Evolutionary conservation across 1,284 basidiomycete species (phyloP), one percentile per base, ranked within the genome.

Genomic region (Ganoderma leucocontextum): DNA sequence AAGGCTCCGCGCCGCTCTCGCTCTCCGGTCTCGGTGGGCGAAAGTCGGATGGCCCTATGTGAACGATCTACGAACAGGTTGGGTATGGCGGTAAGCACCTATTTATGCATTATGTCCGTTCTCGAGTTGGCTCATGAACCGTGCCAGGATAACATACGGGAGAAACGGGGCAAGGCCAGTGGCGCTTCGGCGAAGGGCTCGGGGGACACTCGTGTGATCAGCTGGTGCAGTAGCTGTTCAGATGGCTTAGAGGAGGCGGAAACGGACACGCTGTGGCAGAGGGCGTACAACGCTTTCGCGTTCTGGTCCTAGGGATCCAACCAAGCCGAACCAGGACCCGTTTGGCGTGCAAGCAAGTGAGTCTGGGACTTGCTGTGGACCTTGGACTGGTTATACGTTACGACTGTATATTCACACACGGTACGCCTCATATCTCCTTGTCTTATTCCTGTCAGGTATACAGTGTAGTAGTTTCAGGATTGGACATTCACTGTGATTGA

Each of bases 141-240:
- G 17, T 0, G 17, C 6, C 19, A 57, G 55, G 55, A 59, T 9
- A 9, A 12, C 17, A 13, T 25, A n/a, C 35, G 17, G 36, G 17
- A 25, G 22, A 22, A 36, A n/a, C n/a, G n/a, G n/a, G n/a, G n/a
- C n/a, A n/a, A n/a, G n/a, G n/a, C n/a, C n/a, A n/a, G n/a, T n/a
- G n/a, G n/a, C n/a, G 12, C 10, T 33, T 52, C 58, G 58, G n/a
- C 58, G 35, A 36, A 47, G n/a, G n/a, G 9, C 35, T 1, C 6
- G 12, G 19, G 44, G 15, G 55, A 36, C 55, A 36, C 35, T n/a
- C 55, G 55, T 38, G 58, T 39, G 22, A 10, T 39, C 8, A 59
- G 58, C 38, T 59, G 36, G 58, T 59, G 58, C 35, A 59, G 58
- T n/a, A 59, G 58, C 38, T 59, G 58, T 10, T 59, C 35, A 4